Evolutionary conservation across 179 eudicot species (phyloP).

Genomic region (Nepenthes alata): DNA sequence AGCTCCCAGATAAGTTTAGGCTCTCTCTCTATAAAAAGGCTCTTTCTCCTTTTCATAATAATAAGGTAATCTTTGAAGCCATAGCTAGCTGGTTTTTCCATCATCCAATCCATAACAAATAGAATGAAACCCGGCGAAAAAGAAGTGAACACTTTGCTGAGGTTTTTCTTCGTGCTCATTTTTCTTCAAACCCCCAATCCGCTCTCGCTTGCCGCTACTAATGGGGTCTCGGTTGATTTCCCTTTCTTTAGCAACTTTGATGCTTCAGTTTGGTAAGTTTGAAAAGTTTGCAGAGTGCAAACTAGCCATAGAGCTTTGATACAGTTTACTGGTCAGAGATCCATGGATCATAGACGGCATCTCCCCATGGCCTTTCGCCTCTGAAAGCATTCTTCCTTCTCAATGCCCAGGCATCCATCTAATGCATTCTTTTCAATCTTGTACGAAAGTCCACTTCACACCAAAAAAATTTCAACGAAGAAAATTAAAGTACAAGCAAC

Average conservation of each 20-base stretch:
- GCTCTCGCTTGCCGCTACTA: neutral
- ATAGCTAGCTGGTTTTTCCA: neutral
- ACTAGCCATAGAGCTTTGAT: slow-evolving; percentile 25
- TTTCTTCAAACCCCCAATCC: neutral
- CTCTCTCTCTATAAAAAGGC: too few species aligned
- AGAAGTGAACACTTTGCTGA: too few species aligned
- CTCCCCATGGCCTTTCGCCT: slow-evolving; percentile 11
- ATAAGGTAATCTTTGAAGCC: neutral
- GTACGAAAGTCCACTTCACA: neutral
- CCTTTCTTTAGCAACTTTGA: neutral
- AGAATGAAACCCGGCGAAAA: neutral
- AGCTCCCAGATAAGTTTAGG: too few species aligned
- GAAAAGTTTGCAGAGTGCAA: neutral
- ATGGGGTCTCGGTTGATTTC: neutral
- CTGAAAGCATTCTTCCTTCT: slow-evolving; percentile 9
- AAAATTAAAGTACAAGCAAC: too few species aligned
- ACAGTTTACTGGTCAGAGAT: slow-evolving; percentile 16
- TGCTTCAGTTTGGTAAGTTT: too few species aligned
- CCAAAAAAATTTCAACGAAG: too few species aligned
- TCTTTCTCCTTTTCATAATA: too few species aligned
- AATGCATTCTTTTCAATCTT: slow-evolving; percentile 10
- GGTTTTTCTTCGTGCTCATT: neutral
- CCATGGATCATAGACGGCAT: slow-evolving; percentile 12
- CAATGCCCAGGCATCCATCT: slow-evolving; percentile 14
- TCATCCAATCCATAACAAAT: neutral